phyloP scores from a whole-genome alignment of 495 filamentous ascomycete species.

The Diplogelasinospora grovesii region DNA sequence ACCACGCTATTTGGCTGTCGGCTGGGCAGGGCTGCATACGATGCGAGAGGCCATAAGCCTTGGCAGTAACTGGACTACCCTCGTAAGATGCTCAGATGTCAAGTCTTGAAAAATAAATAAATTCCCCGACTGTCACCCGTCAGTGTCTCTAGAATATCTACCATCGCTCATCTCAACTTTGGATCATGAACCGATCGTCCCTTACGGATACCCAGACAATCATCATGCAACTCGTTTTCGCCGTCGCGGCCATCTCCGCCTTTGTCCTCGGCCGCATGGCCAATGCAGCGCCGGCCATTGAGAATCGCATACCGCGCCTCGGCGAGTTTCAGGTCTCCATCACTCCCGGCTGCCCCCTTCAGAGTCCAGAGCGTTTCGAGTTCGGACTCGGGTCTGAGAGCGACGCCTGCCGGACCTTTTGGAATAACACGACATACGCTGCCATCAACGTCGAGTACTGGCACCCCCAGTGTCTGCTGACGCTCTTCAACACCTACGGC shows the following conservation, averaged over 20 bases:
- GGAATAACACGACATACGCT: background rate
- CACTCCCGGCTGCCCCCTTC: background rate
- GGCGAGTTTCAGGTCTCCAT: background rate
- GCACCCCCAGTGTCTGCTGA: conserved; percentile 8
- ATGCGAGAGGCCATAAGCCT: too few species aligned
- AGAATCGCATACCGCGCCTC: background rate
- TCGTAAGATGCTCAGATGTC: too few species aligned
- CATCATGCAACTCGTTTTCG: background rate
- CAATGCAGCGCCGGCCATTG: background rate
- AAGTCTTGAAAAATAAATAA: too few species aligned
- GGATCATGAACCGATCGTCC: too few species aligned
- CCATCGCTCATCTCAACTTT: too few species aligned
- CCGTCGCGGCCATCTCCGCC: background rate
- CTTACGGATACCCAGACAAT: too few species aligned
- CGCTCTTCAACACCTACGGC: conserved; percentile 6
- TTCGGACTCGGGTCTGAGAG: conserved; percentile 1
- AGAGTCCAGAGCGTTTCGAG: background rate
- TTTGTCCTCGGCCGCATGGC: background rate
- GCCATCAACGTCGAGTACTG: conserved; percentile 5
- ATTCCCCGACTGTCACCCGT: too few species aligned
- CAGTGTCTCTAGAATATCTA: too few species aligned
- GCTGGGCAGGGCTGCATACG: too few species aligned
- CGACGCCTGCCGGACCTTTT: conserved; percentile 5
- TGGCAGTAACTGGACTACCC: too few species aligned
- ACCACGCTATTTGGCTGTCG: too few species aligned